A percentile compares a stretch with the other conserved stretches of the same genome.
These are phyloP conservation scores for Protea cynaroides DNA, from an alignment of 164 flowering plant species.

Conservation along the genomic window DNA sequence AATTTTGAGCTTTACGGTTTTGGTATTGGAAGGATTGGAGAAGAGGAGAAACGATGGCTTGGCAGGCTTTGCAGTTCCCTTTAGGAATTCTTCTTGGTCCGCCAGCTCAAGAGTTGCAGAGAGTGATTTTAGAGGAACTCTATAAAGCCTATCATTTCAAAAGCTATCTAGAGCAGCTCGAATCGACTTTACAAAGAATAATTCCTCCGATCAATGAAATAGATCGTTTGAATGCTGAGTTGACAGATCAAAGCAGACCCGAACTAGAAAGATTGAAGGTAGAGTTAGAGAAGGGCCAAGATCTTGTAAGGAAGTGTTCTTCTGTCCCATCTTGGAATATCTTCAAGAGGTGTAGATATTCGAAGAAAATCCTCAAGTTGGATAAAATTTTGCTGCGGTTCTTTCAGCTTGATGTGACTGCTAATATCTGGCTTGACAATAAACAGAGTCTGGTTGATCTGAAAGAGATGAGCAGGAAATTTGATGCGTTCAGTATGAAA, in stretches of 20 bases:
- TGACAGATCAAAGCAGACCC: slow-evolving; percentile 1
- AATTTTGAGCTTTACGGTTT: too few relatives aligned
- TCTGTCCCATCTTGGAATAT: slow-evolving; percentile 7
- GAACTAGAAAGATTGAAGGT: neutral
- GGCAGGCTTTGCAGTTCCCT: too few relatives aligned
- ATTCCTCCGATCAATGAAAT: slow-evolving; percentile 14
- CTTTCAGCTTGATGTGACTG: too few relatives aligned
- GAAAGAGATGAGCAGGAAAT: too few relatives aligned
- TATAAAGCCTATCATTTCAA: slow-evolving; percentile 9
- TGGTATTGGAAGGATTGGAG: too few relatives aligned
- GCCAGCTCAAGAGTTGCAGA: slow-evolving; percentile 7
- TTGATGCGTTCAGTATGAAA: too few relatives aligned
- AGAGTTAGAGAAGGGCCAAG: slow-evolving; percentile 8
- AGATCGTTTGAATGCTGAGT: neutral
- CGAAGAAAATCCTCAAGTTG: slow-evolving; percentile 15
- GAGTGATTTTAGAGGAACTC: neutral
- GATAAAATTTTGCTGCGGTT: slow-evolving; percentile 1
- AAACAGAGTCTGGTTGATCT: too few relatives aligned
- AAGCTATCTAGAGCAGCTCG: slow-evolving; percentile 2
- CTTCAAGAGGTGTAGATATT: neutral
- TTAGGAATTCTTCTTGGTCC: too few relatives aligned
- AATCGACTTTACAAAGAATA: slow-evolving; percentile 8
- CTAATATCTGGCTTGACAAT: too few relatives aligned
- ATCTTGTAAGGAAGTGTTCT: slow-evolving; percentile 19
- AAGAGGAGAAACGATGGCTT: too few relatives aligned